phyloP scores from a whole-genome alignment of 2,329 filamentous ascomycete genomes.

The Epichloe gansuensis region DNA sequence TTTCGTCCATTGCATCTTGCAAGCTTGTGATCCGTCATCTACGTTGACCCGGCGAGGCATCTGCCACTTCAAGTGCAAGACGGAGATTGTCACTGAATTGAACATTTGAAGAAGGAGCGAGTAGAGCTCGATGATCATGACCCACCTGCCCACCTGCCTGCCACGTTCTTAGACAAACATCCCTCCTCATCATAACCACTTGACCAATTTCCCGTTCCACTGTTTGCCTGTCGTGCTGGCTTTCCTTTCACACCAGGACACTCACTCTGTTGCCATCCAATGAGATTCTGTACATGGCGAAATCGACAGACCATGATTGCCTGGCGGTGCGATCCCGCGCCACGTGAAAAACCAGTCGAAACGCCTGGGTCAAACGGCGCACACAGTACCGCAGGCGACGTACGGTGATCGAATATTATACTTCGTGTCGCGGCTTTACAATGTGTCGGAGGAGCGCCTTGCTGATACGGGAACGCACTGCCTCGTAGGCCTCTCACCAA shows the following conservation, averaged over 20 bases:
- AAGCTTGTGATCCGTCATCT: background rate
- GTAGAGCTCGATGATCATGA: no score
- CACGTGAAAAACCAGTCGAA: background rate
- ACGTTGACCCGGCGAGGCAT: background rate
- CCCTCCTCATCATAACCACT: background rate
- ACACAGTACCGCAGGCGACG: background rate
- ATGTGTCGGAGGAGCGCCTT: background rate
- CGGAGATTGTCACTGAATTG: no score
- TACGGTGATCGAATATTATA: background rate
- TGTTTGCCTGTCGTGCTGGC: background rate
- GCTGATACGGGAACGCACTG: background rate
- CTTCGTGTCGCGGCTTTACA: background rate
- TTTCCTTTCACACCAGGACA: background rate
- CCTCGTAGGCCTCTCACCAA: slow-evolving; percentile 2
- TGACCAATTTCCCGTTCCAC: background rate
- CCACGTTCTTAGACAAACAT: background rate
- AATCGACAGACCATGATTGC: background rate
- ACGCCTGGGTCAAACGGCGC: background rate
- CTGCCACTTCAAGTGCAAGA: background rate
- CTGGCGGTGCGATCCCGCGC: background rate
- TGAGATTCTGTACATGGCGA: background rate
- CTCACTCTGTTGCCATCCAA: background rate
- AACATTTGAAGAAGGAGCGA: no score
- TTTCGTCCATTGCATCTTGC: background rate
- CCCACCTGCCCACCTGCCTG: no score